Percentiles rank a stretch among this genome's conserved stretches.
These are phyloP conservation scores for Gymnopus androsaceus DNA, from an alignment of 1,284 basidiomycete species.

Conservation along the genomic window DNA sequence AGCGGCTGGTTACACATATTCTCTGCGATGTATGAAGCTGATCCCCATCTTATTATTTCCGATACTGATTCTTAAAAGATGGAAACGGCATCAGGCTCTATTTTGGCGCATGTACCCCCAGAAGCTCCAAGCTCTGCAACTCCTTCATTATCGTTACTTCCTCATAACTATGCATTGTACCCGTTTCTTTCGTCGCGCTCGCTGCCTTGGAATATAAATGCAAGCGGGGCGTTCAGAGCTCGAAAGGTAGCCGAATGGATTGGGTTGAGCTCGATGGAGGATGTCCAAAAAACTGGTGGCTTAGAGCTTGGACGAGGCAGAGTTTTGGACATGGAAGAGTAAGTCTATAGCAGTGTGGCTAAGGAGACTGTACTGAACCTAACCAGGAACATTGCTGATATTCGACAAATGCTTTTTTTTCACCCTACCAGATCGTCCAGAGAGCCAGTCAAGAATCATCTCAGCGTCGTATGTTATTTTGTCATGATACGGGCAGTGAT, in stretches of 20 bases:
- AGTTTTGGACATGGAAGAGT: slow-evolving; percentile 37
- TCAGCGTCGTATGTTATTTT: slow-evolving; percentile 49
- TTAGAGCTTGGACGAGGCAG: slow-evolving; percentile 35
- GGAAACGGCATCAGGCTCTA: slow-evolving; percentile 24
- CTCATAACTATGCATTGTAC: slow-evolving; percentile 56
- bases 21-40: slow-evolving; percentile 47
- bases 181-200: slow-evolving; percentile 58
- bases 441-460: slow-evolving; percentile 26
- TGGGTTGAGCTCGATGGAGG: slow-evolving; percentile 33
- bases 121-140: slow-evolving; percentile 29
- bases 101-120: slow-evolving; percentile 42
- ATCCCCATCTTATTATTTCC: background rate
- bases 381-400: slow-evolving; percentile 22
- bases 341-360: slow-evolving; percentile 10
- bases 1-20: slow-evolving; percentile 53
- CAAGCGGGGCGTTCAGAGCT: slow-evolving; percentile 54
- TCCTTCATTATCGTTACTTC: slow-evolving; percentile 26
- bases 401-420: slow-evolving; percentile 17
- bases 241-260: slow-evolving; percentile 65
- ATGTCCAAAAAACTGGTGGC: slow-evolving; percentile 39
- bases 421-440: slow-evolving; percentile 8
- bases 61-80: slow-evolving; percentile 21
- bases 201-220: slow-evolving; percentile 48
- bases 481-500: background rate
- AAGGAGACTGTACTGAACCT: background rate